Conservation (phyloP, 2,329 filamentous ascomycete genomes). For the Pseudocercospora ulei region DNA sequence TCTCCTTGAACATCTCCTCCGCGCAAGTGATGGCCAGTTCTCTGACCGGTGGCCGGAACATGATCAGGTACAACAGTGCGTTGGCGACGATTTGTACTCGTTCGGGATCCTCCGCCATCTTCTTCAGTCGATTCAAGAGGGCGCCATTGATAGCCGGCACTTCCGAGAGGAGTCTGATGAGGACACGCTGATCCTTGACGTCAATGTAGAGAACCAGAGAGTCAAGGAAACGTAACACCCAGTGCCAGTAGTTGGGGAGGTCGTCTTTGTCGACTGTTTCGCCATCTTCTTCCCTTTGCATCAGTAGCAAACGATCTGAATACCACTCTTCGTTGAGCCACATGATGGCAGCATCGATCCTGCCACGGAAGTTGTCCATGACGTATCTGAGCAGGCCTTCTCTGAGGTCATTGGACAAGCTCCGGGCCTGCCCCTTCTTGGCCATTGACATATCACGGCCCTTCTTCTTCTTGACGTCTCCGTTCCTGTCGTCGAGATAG, state of each 20-base stretch:
- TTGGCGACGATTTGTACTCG: constrained; percentile 51
- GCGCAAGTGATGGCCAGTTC: constrained; percentile 50
- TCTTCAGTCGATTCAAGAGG: constrained; percentile 62
- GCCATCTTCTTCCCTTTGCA: constrained; percentile 25
- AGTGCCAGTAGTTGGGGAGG: constrained; percentile 27
- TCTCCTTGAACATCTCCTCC: constrained; percentile 50
- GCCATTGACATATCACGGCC: constrained; percentile 20
- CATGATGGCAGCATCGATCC: constrained; percentile 80
- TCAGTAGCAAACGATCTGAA: constrained; percentile 59
- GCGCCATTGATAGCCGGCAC: constrained; percentile 66
- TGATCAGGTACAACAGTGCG: constrained; percentile 50
- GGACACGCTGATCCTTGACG: constrained; percentile 66
- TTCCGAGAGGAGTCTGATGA: constrained; percentile 86
- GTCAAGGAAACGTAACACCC: constrained; percentile 54
- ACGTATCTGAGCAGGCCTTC: constrained; percentile 76
- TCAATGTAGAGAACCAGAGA: constrained; percentile 87
- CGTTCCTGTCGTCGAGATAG: constrained; percentile 47
- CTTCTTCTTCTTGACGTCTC: constrained; percentile 30
- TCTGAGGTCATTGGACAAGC: constrained; percentile 61
- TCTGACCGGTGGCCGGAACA: constrained; percentile 51
- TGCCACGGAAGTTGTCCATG: constrained; percentile 79
- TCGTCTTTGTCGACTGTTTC: constrained; percentile 15
- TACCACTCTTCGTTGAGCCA: constrained; percentile 99
- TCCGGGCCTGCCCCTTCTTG: constrained; percentile 32
- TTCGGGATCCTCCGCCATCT: constrained; percentile 54